A percentile compares a stretch with the other conserved stretches of the same genome.
phyloP scores from a whole-genome alignment of 306 rosid species.

The Carpinus viminea region DNA sequence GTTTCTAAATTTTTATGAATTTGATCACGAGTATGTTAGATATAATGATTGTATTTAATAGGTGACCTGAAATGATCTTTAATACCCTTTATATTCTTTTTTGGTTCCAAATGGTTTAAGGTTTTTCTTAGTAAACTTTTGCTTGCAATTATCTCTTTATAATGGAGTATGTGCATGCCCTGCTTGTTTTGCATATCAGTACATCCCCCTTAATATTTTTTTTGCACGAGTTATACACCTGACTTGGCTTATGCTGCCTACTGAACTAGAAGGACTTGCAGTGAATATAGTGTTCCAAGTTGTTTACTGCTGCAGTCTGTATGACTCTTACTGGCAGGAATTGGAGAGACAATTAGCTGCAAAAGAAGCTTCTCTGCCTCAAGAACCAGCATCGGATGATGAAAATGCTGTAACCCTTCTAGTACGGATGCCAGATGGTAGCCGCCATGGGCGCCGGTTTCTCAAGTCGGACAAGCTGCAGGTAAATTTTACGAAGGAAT shows the following conservation, averaged over 20 bases:
- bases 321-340: constrained; percentile 53
- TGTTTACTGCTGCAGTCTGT: constrained; percentile 29
- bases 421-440: constrained; percentile 97
- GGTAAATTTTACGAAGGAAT: constrained; percentile 41
- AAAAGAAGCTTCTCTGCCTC: constrained; percentile 76
- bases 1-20: background rate
- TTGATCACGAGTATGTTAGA: background rate
- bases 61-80: background rate
- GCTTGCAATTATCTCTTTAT: background rate
- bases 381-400: constrained; percentile 73
- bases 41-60: background rate
- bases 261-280: background rate
- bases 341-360: constrained; percentile 73
- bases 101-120: background rate
- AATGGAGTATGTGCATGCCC: background rate
- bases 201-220: background rate
- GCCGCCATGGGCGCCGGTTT: constrained; percentile 89
- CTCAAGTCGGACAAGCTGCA: constrained; percentile 80
- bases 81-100: background rate
- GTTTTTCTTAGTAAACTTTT: background rate
- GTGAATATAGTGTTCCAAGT: constrained; percentile 15
- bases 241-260: background rate
- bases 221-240: constrained; percentile 15
- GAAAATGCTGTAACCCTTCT: constrained; percentile 74
- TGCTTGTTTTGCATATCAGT: constrained; percentile 11